Evolutionary conservation across 2,329 filamentous ascomycete species (phyloP).

Genomic region (Fusarium bulbicola): DNA sequence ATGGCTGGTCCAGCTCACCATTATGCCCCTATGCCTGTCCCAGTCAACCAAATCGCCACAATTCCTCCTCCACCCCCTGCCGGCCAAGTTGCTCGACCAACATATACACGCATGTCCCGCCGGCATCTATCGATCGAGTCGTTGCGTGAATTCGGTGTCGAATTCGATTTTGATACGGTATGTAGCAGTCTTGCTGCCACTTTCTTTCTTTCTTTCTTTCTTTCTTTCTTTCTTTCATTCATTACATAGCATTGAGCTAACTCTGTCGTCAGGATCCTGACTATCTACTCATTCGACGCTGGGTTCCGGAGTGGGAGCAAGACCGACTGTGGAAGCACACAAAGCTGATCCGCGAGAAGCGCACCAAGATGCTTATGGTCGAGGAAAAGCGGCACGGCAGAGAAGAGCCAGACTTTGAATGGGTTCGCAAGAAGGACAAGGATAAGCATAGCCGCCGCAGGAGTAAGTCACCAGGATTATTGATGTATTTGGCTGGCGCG

Average conservation of each 20-base stretch:
- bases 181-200: constrained; percentile 38
- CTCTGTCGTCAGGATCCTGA: constrained; percentile 64
- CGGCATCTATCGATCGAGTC: constrained; percentile 71
- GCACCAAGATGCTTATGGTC: constrained; percentile 57
- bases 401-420: constrained; percentile 61
- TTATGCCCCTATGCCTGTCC: neutral
- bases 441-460: constrained; percentile 60
- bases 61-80: neutral
- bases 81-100: constrained; percentile 52
- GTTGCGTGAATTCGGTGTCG: constrained; percentile 62
- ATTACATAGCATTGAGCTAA: constrained; percentile 43
- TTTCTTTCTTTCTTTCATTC: neutral
- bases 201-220: too few relatives aligned
- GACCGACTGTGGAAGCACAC: constrained; percentile 79
- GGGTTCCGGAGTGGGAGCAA: constrained; percentile 76
- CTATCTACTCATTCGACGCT: constrained; percentile 77
- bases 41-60: constrained; percentile 9
- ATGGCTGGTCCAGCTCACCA: constrained; percentile 10
- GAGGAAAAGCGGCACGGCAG: constrained; percentile 56
- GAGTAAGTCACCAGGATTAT: constrained; percentile 64
- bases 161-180: constrained; percentile 67
- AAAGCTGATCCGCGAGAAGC: constrained; percentile 67
- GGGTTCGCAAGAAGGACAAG: constrained; percentile 67
- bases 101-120: constrained; percentile 71
- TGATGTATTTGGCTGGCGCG: constrained; percentile 67